A percentile compares a stretch with the other conserved stretches of the same genome.
Conservation (phyloP, 2,329 filamentous ascomycete species). For the Aspergillus fijiensis region DNA sequence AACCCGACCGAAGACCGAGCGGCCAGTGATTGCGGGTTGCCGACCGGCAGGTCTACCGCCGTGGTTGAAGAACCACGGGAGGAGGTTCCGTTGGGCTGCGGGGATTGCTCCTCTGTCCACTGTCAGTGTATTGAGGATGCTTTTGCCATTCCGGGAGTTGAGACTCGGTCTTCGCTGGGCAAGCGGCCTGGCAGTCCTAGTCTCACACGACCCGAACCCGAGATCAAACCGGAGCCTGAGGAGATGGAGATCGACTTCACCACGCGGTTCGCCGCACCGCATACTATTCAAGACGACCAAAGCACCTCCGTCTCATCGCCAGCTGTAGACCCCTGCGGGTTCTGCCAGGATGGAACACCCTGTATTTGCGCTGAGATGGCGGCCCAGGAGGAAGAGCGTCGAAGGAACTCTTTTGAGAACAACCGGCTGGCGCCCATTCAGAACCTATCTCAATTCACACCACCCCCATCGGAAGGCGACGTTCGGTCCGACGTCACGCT, state of each 20-base stretch:
- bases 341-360: conserved; percentile 78
- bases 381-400: conserved; percentile 42
- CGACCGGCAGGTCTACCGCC: neutral
- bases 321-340: conserved; percentile 71
- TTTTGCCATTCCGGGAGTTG: conserved; percentile 48
- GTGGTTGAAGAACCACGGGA: conserved; percentile 23
- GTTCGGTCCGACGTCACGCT: conserved; percentile 54
- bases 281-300: conserved; percentile 21
- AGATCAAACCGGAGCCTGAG: conserved; percentile 47
- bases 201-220: conserved; percentile 52
- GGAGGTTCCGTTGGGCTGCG: conserved; percentile 59
- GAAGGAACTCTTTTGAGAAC: conserved; percentile 45
- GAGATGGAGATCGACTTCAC: conserved; percentile 74
- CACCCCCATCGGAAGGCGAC: conserved; percentile 57
- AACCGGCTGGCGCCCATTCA: conserved; percentile 48
- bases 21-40: conserved; percentile 10
- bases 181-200: conserved; percentile 48
- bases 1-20: conserved; percentile 1
- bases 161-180: conserved; percentile 36
- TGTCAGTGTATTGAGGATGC: conserved; percentile 63
- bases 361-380: conserved; percentile 74
- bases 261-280: conserved; percentile 57
- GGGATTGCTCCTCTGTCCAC: conserved; percentile 61
- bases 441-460: conserved; percentile 51
- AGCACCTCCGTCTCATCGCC: conserved; percentile 33